Percentiles rank a stretch among this genome's conserved stretches.
Evolutionary conservation across 164 flowering plant species (phyloP).

Genomic region (Chimonanthus praecox): DNA sequence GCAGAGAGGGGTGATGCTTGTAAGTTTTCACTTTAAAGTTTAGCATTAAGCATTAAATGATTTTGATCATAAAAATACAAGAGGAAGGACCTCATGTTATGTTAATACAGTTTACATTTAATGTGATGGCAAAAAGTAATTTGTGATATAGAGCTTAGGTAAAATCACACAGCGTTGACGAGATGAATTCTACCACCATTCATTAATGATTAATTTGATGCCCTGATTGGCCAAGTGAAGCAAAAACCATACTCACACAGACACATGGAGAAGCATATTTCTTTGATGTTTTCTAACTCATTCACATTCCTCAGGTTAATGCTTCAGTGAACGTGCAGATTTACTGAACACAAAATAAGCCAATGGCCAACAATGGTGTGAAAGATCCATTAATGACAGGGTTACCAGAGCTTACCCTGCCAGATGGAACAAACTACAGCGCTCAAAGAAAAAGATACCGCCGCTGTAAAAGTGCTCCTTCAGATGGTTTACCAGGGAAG

Average conservation of each 20-base stretch:
- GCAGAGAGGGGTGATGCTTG: no score
- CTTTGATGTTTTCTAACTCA: background rate
- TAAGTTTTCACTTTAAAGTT: no score
- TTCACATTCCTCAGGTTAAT: background rate
- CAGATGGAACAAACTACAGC: conserved; percentile 10
- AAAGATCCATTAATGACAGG: conserved; percentile 32
- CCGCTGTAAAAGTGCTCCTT: conserved; percentile 47
- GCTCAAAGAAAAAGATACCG: conserved; percentile 28
- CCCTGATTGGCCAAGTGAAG: no score
- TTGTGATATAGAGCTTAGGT: background rate
- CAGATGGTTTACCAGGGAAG: conserved; percentile 20
- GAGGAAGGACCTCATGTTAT: no score
- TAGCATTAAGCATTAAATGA: no score
- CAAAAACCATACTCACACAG: background rate
- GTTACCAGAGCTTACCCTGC: conserved; percentile 15
- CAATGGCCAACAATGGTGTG: conserved; percentile 29
- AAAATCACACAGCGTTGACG: background rate
- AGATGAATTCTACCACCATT: background rate
- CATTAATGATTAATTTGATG: no score
- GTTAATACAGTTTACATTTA: no score
- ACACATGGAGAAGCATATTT: background rate
- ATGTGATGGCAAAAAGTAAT: no score
- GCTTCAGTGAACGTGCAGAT: background rate
- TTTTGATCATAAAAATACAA: no score
- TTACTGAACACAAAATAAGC: background rate